Evolutionary conservation across 257 asterid species (phyloP), one percentile per base, ranked within the genome.

Genomic region (Verbena officinalis): DNA sequence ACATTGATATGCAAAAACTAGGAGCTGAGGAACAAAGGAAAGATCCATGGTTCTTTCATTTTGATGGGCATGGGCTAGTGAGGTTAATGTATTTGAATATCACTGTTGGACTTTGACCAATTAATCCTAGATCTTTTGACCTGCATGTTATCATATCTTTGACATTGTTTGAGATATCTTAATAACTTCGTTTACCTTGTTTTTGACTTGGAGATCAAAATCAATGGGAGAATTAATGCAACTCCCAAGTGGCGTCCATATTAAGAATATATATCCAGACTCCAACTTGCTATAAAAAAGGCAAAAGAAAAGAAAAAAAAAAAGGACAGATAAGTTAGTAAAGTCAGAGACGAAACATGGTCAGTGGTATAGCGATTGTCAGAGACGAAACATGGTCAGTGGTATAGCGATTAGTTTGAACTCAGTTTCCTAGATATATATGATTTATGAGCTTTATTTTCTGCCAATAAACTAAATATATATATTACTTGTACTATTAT

Each of bases 51-150:
- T n/a, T n/a, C 4, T 27, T 27, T 27, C 33, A 2, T 27, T 3
- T 10, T 48, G 54, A 48, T 48, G 24, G 27, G 54, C 55, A 27
- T 27, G 33, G 33, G 33, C 33, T 27, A 27, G 33, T 27, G 33
- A 5, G 2, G 33, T n/a, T n/a, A n/a, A n/a, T n/a, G 55, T 49
- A 11, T 49, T 49, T 19, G 31, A 49, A 49, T 46, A 17, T 15
- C 55, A 19, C 0, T 19, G 24, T 22, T 55, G 15, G 21, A 33
- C 62, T 55, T 55, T 55, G 62, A 55, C 24, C 27, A 55, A 54
- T n/a, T n/a, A n/a, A n/a, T 5, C 19, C 38, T 22, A 23, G 34
- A 52, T 52, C 16, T 52, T 31, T 52, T 13, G 57, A 51, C 10
- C n/a, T n/a, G n/a, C n/a, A 5, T 21, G 12, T 7, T 9, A 16